Base-by-base conservation (phyloP, 129 eudicot genomes). In the Artemisia argyi region DNA sequence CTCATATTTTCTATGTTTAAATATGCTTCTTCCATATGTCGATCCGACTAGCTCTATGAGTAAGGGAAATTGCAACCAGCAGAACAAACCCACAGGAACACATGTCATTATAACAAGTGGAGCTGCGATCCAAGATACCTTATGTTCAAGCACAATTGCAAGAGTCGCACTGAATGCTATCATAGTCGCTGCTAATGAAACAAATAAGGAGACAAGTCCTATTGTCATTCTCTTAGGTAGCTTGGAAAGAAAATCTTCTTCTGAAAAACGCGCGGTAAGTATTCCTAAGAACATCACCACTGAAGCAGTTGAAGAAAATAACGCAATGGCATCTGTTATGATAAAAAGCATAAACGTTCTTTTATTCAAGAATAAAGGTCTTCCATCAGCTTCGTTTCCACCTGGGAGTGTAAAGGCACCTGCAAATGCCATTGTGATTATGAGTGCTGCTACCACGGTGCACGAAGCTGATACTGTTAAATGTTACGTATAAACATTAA, bases 221-320 rank as follows among this genome's bases (percentile, higher is more conserved):
- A 72, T 56, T 4, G 56, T 72, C 76, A 72, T 46, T 19, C 68
- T 16, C 26, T 70, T 54, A 13, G 64, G 64, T 28, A 70, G n/a
- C 50, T 26, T 14, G 17, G 42, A 57, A 20, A 72, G 56, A 20
- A 55, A 72, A 12, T 72, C 76, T 0, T 42, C 66, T 10, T 44
- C 19, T 7, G 66, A 30, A 22, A 14, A 70, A 12, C 74, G 74
- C 26, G 73, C 52, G 1, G 64, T 70, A 39, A 70, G 64, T 30
- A 70, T 70, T 26, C 63, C 64, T 42, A 72, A 20, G 35, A 72
- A 72, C 66, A 59, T 72, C 52, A 72, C 28, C 64, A 71, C 66
- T 1, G 55, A 16, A 9, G 76, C 62, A 0, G 56, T 26, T 10
- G 76, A 35, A 35, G 42, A 35, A 35, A 35, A 35, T 6, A 35